Evolutionary conservation across 1,284 basidiomycete genomes (phyloP).

Genomic region (Mycena sp.): DNA sequence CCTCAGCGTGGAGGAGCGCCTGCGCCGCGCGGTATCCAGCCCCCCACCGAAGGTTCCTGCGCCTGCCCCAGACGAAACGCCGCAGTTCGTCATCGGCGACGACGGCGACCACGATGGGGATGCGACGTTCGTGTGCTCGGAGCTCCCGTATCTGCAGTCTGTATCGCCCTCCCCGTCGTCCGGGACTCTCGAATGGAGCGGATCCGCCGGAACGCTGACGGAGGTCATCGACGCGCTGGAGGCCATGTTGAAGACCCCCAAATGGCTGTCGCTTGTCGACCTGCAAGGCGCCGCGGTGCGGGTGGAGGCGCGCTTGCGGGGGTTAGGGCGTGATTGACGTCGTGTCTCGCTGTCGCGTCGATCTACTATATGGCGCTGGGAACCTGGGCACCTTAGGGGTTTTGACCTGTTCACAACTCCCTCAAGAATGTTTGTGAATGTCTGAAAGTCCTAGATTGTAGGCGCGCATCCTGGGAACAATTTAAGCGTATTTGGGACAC

Average conservation of each 20-base stretch:
- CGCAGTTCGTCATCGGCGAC: slow-evolving; percentile 2
- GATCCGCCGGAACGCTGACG: not conserved
- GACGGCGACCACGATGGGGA: not conserved
- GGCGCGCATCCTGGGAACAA: too few relatives aligned
- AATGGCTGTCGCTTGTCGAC: slow-evolving; percentile 4
- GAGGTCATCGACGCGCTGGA: slow-evolving; percentile 5
- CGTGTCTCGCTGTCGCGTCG: too few relatives aligned
- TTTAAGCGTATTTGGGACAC: too few relatives aligned
- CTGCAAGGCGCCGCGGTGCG: slow-evolving; percentile 2
- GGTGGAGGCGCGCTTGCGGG: not conserved
- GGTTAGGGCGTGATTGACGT: too few relatives aligned
- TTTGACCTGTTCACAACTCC: too few relatives aligned
- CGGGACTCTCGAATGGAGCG: not conserved
- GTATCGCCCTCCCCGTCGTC: not conserved
- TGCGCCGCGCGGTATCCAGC: not conserved
- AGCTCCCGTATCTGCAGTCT: not conserved
- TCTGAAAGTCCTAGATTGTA: too few relatives aligned
- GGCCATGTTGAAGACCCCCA: slow-evolving; percentile 3
- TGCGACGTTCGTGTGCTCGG: too few relatives aligned
- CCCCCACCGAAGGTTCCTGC: not conserved
- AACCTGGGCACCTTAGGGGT: too few relatives aligned
- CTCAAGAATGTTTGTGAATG: too few relatives aligned
- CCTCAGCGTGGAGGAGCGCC: not conserved
- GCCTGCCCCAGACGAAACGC: not conserved
- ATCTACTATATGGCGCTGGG: too few relatives aligned